phyloP scores from a whole-genome alignment of 257 asterid species.

The Nicotiana noctiflora region DNA sequence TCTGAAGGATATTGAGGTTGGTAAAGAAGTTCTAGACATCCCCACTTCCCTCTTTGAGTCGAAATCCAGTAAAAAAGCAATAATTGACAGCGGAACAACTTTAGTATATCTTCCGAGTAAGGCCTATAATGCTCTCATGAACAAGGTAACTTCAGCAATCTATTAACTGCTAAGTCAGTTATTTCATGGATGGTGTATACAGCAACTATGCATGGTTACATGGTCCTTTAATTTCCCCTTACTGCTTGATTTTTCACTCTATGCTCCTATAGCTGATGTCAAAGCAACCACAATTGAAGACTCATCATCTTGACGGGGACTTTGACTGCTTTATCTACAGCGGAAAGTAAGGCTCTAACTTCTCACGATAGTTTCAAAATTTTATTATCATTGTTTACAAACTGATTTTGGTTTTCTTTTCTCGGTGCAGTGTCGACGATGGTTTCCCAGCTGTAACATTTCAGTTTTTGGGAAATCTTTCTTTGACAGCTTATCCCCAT shows the following conservation, averaged over 20 bases:
- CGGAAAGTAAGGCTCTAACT: conserved; percentile 43
- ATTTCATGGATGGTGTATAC: background rate
- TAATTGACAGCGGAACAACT: conserved; percentile 90
- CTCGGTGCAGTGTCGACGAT: conserved; percentile 9
- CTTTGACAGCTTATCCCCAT: conserved; percentile 15
- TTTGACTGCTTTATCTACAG: conserved; percentile 41
- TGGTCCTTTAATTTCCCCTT: background rate
- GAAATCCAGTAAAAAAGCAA: conserved; percentile 40
- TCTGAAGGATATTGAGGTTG: conserved; percentile 67
- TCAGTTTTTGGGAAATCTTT: conserved; percentile 11
- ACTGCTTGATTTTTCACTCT: conserved; percentile 8
- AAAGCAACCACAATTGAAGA: conserved; percentile 44
- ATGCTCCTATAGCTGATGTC: conserved; percentile 39
- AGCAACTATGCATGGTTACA: background rate
- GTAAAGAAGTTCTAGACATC: conserved; percentile 52
- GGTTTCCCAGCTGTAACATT: conserved; percentile 23
- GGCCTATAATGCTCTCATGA: conserved; percentile 44
- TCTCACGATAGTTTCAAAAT: background rate
- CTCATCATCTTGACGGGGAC: conserved; percentile 38
- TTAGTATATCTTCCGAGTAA: conserved; percentile 82
- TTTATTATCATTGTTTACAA: background rate
- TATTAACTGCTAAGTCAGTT: conserved; percentile 6
- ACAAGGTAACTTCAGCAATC: conserved; percentile 31
- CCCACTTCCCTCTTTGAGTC: conserved; percentile 39
- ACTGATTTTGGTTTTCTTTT: background rate